A percentile compares a stretch with the other conserved stretches of the same genome.
Evolutionary conservation across 441 rosid species (phyloP).

Genomic region (Theobroma grandiflorum): DNA sequence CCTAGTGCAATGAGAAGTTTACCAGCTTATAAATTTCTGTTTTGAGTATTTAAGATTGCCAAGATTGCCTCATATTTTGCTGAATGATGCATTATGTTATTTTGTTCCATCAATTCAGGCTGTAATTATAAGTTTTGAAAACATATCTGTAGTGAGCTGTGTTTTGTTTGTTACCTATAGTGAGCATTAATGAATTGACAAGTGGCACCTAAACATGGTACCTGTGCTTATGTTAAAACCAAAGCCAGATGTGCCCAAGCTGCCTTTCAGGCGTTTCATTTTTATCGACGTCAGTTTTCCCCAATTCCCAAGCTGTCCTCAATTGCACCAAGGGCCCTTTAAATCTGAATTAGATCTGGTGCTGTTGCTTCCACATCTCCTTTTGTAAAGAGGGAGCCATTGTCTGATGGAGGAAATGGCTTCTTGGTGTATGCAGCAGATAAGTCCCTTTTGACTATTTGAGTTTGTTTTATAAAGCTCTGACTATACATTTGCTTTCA

Average conservation of each 20-base stretch:
- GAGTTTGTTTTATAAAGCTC: neutral
- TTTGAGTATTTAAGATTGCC: neutral
- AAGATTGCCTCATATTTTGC: neutral
- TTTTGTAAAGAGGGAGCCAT: neutral
- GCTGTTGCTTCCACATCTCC: neutral
- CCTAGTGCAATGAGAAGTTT: neutral
- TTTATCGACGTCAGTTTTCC: slow-evolving; percentile 4
- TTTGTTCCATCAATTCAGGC: neutral
- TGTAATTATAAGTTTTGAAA: neutral
- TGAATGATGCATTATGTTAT: neutral
- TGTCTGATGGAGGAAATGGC: neutral
- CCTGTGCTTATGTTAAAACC: neutral
- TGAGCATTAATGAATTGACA: neutral
- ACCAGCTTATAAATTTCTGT: neutral
- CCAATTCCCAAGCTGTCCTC: neutral
- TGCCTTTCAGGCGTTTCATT: slow-evolving; percentile 16
- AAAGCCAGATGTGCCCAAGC: neutral
- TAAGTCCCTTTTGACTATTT: slow-evolving; percentile 7
- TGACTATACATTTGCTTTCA: neutral
- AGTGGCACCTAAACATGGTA: slow-evolving; percentile 9
- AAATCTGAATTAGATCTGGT: slow-evolving; percentile 12
- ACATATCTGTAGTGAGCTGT: neutral
- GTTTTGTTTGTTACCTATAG: neutral
- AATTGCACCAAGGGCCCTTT: neutral
- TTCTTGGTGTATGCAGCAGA: neutral